Percentiles rank a stretch among this genome's conserved stretches.
Conservation (phyloP, 371 early-diverging fungal genomes). For the Actinomortierella ambigua region DNA sequence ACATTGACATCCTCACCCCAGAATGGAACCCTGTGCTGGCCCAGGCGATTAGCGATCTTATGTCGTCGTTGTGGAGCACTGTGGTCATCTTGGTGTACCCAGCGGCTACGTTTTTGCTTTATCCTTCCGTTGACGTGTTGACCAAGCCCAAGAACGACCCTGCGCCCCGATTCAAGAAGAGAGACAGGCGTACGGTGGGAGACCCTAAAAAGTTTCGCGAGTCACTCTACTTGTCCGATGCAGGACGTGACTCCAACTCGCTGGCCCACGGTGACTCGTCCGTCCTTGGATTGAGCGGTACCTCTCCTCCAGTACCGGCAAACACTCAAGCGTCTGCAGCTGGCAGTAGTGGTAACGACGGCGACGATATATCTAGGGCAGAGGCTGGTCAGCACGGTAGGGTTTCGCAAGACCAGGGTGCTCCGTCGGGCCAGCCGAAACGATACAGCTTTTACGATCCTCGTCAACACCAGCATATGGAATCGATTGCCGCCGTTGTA, state of each 20-base stretch:
- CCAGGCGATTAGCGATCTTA: slow-evolving; percentile 24
- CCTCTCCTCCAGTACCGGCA: no score
- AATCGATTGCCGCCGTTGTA: slow-evolving; percentile 27
- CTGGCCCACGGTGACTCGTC: no score
- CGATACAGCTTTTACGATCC: slow-evolving; percentile 23
- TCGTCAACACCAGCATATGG: slow-evolving; percentile 30
- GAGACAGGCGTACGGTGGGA: slow-evolving; percentile 25
- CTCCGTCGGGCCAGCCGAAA: slow-evolving; percentile 7
- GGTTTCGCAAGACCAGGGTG: slow-evolving; percentile 10
- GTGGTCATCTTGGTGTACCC: slow-evolving; percentile 30
- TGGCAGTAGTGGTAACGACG: no score
- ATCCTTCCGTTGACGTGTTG: slow-evolving; percentile 35
- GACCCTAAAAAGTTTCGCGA: slow-evolving; percentile 34
- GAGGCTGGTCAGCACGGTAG: no score
- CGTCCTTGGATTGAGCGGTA: no score
- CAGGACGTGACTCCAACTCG: no score
- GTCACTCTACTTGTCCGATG: slow-evolving; percentile 4
- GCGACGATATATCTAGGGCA: no score
- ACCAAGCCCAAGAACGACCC: slow-evolving; percentile 35
- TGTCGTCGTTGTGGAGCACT: slow-evolving; percentile 28
- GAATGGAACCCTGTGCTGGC: slow-evolving; percentile 17
- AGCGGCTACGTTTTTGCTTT: slow-evolving; percentile 40
- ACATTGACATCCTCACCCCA: slow-evolving; percentile 6
- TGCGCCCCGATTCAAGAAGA: slow-evolving; percentile 23
- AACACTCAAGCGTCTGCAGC: no score